phyloP scores from a whole-genome alignment of 495 filamentous ascomycete genomes.

The Podospora australis region DNA sequence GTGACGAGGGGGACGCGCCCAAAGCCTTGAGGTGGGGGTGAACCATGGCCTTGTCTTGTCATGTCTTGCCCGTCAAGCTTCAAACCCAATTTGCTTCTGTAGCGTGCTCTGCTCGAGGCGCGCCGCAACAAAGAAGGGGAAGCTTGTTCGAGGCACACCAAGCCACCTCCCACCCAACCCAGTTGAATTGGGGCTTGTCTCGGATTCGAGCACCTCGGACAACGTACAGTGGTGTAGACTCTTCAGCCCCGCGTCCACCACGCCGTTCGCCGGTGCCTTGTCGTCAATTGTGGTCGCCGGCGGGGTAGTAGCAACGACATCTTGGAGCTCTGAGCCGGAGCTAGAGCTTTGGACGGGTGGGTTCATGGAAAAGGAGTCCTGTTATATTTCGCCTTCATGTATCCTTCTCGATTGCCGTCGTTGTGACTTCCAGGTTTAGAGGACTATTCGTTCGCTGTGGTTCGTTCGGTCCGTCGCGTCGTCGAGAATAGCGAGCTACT shows the following conservation, averaged over 20 bases:
- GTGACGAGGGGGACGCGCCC: no score
- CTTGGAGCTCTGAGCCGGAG: slow-evolving; percentile 25
- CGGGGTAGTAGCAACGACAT: background rate
- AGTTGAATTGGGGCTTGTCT: no score
- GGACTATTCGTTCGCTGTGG: background rate
- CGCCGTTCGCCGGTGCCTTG: slow-evolving; percentile 22
- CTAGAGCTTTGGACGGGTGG: slow-evolving; percentile 21
- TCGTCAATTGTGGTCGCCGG: slow-evolving; percentile 13
- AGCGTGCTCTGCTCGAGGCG: background rate
- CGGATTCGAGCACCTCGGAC: background rate
- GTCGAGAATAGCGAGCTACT: background rate
- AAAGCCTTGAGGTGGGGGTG: no score
- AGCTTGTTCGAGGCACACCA: background rate
- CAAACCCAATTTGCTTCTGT: background rate
- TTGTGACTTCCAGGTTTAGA: background rate
- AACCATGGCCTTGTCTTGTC: background rate
- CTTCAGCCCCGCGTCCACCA: slow-evolving; percentile 65
- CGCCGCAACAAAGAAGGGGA: background rate
- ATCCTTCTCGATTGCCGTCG: slow-evolving; percentile 5
- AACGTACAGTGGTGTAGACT: slow-evolving; percentile 71
- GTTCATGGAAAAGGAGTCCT: slow-evolving; percentile 19
- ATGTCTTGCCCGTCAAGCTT: background rate
- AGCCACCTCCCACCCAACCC: background rate
- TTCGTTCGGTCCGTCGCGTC: background rate
- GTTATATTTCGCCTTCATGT: slow-evolving; percentile 3